A percentile compares a stretch with the other conserved stretches of the same genome.
Conservation (phyloP, 768 basidiomycete genomes). For the Calocybe cyanea region DNA sequence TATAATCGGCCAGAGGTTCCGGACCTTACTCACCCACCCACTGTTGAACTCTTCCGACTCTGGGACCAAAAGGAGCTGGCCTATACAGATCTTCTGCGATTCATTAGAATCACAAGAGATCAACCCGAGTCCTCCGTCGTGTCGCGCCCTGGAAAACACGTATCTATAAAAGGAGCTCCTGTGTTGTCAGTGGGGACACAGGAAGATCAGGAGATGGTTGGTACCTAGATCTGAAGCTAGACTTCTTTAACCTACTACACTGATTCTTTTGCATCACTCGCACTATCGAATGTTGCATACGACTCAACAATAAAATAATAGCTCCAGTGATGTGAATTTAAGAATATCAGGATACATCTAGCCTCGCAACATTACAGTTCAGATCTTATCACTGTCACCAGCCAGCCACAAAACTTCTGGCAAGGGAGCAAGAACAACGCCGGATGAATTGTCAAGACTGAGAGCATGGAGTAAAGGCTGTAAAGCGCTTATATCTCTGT, state of each 20-base stretch:
- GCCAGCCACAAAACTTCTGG: too few relatives aligned
- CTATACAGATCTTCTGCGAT: conserved; percentile 68
- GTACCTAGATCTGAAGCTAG: conserved; percentile 8
- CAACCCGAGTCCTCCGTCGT: conserved; percentile 44
- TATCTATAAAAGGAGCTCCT: conserved; percentile 22
- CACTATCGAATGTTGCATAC: not conserved
- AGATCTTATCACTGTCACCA: too few relatives aligned
- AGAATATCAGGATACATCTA: too few relatives aligned
- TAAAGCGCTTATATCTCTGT: too few relatives aligned
- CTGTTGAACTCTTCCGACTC: conserved; percentile 63
- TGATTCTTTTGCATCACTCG: too few relatives aligned
- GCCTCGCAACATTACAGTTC: too few relatives aligned
- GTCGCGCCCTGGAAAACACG: conserved; percentile 60
- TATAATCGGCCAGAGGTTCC: conserved; percentile 54
- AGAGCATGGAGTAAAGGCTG: too few relatives aligned
- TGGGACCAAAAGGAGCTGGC: conserved; percentile 80
- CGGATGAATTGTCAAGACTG: too few relatives aligned
- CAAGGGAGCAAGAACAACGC: too few relatives aligned
- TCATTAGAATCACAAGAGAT: conserved; percentile 68
- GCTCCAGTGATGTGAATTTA: too few relatives aligned
- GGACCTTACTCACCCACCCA: conserved; percentile 72
- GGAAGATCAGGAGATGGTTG: conserved; percentile 18
- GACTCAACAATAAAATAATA: too few relatives aligned
- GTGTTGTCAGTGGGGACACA: not conserved
- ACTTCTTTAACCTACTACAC: not conserved